Base-by-base conservation (phyloP, 2,329 filamentous ascomycete genomes). In the Coleophoma cylindrospora region DNA sequence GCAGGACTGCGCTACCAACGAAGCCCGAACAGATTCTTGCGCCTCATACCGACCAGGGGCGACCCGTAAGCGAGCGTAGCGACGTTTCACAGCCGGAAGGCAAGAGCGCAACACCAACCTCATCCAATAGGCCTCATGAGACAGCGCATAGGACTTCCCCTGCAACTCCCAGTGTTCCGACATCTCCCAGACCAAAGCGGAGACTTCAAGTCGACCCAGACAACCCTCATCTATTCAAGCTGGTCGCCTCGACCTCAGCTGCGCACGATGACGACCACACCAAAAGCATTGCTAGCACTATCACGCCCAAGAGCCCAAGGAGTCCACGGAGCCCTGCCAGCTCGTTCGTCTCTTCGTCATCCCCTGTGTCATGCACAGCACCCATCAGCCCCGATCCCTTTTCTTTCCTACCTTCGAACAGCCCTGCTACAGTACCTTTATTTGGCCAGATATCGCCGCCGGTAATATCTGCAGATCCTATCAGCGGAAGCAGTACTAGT, bases 171-270 rank as follows among this genome's bases (percentile, higher is more conserved):
- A 53, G 56, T 54, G 59, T 58, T 50, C 54, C 59, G 43, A 51
- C 45, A 43, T 55, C 55, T 10, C 27, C 27, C 27, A 60, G 50
- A 46, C 52, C 55, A 40, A 63, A 61, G 51, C 62, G 62, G 54
- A 59, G 58, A 32, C 54, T 64, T 40, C 56, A 58, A 14, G 57
- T 64, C 43, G 57, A 65, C 51, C 53, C 58, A 43, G 61, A 66
- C 51, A 60, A 57, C 63, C 63, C 21, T 64, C 64, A 50, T 63
- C 62, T 19, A 52, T 65, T 51, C 55, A 57, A 44, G 34, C 54
- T 27, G 54, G 49, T 32, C 48, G 36, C 54, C 33, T 27, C 27
- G 3, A 27, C 27, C 27, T 27, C 27, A 27, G 9, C 27, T 27
- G 27, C 27, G 6, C 27, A 14, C 4, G 41, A 61, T 32, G 60